Evolutionary conservation across 257 asterid species (phyloP).

Genomic region (Thymus mandschuricus): DNA sequence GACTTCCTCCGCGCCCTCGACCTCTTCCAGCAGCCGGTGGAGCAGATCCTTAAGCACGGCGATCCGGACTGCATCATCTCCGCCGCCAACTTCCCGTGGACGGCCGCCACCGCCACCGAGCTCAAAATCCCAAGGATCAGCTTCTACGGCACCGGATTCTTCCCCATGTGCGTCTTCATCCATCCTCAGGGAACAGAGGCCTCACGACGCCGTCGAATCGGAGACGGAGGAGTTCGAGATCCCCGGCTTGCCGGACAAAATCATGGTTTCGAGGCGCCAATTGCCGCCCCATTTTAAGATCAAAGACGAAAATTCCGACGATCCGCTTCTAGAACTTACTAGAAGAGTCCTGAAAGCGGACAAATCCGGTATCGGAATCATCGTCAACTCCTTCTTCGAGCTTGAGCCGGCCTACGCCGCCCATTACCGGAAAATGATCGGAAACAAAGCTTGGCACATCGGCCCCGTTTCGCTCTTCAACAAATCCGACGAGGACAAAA

Average conservation of each 20-base stretch:
- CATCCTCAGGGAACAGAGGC: constrained; percentile 24
- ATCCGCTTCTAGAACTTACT: not conserved
- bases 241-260: constrained; percentile 37
- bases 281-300: not conserved
- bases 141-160: constrained; percentile 44
- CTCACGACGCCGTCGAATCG: constrained; percentile 33
- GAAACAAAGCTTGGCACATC: constrained; percentile 47
- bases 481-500: constrained; percentile 12
- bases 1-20: constrained; percentile 37
- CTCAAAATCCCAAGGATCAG: constrained; percentile 32
- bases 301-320: not conserved
- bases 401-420: constrained; percentile 50
- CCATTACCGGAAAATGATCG: constrained; percentile 34
- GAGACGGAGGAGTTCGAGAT: constrained; percentile 42
- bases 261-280: constrained; percentile 23
- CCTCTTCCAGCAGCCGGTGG: constrained; percentile 34
- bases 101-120: constrained; percentile 30
- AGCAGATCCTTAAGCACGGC: constrained; percentile 29
- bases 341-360: constrained; percentile 31
- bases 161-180: constrained; percentile 26
- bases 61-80: constrained; percentile 40
- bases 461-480: constrained; percentile 54
- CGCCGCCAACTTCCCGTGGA: constrained; percentile 40
- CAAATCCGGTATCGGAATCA: constrained; percentile 33
- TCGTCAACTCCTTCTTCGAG: constrained; percentile 58